phyloP scores from a whole-genome alignment of 2,329 filamentous ascomycete species.

The Penicillium concentricum region DNA sequence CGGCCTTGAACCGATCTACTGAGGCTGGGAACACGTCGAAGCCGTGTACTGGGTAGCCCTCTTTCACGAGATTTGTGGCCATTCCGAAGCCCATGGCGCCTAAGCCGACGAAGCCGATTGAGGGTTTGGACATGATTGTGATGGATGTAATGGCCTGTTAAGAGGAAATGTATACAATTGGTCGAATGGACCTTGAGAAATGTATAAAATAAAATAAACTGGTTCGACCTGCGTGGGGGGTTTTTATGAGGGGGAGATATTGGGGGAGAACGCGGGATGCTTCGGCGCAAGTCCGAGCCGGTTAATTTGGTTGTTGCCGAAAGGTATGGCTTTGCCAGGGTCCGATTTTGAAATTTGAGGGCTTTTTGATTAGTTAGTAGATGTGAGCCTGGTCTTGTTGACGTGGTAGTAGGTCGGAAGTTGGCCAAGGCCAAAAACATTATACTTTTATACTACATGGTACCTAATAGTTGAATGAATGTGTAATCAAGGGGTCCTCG shows the following conservation, averaged over 20 bases:
- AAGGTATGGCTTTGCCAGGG: neutral
- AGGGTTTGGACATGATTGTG: conserved; percentile 44
- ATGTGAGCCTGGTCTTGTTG: neutral
- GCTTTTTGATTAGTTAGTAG: neutral
- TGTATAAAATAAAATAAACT: neutral
- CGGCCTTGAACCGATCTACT: conserved; percentile 62
- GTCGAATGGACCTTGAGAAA: neutral
- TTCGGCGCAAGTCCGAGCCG: conserved; percentile 21
- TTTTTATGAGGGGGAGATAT: conserved; percentile 15
- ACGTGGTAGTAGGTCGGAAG: neutral
- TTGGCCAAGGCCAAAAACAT: neutral
- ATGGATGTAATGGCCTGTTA: neutral
- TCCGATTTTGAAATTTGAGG: neutral
- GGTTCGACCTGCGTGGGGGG: conserved; percentile 7
- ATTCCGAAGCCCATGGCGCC: conserved; percentile 82
- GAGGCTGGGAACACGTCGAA: conserved; percentile 70
- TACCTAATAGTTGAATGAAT: neutral
- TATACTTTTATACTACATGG: neutral
- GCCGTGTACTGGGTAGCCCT: conserved; percentile 66
- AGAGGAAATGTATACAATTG: neutral
- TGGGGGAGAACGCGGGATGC: conserved; percentile 18
- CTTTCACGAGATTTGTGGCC: conserved; percentile 69
- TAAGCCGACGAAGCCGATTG: conserved; percentile 69
- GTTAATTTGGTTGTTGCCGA: neutral
- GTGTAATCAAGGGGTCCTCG: neutral